Conservation (phyloP, 495 filamentous ascomycete species). For the Jackrogersella multiformis region DNA sequence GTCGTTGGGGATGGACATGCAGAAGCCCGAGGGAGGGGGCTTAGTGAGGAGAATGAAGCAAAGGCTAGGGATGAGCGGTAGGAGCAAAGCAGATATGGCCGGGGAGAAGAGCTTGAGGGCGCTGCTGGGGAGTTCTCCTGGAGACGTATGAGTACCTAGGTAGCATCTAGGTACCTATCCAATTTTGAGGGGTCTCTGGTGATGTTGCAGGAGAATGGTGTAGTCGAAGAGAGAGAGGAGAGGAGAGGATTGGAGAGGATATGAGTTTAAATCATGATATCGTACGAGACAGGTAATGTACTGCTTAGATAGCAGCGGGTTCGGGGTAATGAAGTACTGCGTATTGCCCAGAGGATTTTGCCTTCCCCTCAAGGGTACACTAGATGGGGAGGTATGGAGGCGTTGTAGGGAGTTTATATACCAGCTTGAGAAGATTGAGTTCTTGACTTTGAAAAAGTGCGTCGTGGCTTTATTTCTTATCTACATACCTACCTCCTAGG, state of each 20-base stretch:
- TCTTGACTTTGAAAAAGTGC: too few relatives aligned
- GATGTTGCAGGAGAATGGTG: background rate
- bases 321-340: background rate
- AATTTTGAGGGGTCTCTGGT: background rate
- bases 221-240: background rate
- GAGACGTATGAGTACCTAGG: background rate
- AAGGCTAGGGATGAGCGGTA: slow-evolving; percentile 1
- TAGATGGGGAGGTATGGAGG: too few relatives aligned
- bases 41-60: slow-evolving; percentile 26
- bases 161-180: background rate
- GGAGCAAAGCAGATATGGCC: slow-evolving; percentile 8
- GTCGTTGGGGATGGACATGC: slow-evolving; percentile 21
- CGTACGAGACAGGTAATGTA: background rate
- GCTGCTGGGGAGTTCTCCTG: slow-evolving; percentile 29
- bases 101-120: slow-evolving; percentile 32
- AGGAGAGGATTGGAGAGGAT: background rate
- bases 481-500: too few relatives aligned
- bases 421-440: too few relatives aligned
- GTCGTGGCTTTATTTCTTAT: too few relatives aligned
- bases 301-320: background rate
- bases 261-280: too few relatives aligned
- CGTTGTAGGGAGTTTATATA: too few relatives aligned
- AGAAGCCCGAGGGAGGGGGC: slow-evolving; percentile 16
- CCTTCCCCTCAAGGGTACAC: too few relatives aligned
- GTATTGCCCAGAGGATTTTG: too few relatives aligned